A percentile compares a stretch with the other conserved stretches of the same genome.
These are phyloP conservation scores for Peziza echinospora DNA, from an alignment of 495 filamentous ascomycete genomes.

Conservation along the genomic window DNA sequence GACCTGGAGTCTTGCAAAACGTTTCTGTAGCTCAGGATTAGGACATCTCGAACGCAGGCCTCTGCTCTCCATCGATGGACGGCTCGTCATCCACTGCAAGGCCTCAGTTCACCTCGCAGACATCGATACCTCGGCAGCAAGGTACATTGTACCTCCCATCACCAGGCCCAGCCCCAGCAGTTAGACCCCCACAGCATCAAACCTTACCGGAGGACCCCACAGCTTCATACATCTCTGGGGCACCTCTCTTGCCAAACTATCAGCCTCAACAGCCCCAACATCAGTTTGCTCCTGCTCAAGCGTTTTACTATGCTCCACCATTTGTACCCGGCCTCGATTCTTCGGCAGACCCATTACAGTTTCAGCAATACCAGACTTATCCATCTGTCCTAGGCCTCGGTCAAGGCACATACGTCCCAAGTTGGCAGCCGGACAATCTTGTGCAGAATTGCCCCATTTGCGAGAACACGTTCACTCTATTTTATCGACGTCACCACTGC, in stretches of 20 bases:
- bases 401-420: conserved; percentile 22
- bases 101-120: background rate
- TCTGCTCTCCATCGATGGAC: background rate
- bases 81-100: background rate
- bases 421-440: conserved; percentile 72
- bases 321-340: background rate
- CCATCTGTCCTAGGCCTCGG: background rate
- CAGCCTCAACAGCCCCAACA: background rate
- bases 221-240: no score
- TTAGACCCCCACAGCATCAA: no score
- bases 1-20: no score
- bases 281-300: no score
- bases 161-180: no score
- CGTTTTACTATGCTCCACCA: background rate
- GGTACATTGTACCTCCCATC: no score
- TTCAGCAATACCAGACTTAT: no score
- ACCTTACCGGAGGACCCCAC: no score
- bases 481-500: conserved; percentile 81
- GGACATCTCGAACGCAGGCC: background rate
- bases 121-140: no score
- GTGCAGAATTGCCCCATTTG: conserved; percentile 70
- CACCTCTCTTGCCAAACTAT: background rate
- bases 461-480: conserved; percentile 52
- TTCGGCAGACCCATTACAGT: background rate
- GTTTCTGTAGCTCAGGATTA: no score